Evolutionary conservation across 148 eudicot species (phyloP), one percentile per base, ranked within the genome.

Genomic region (Nyssa sinensis): DNA sequence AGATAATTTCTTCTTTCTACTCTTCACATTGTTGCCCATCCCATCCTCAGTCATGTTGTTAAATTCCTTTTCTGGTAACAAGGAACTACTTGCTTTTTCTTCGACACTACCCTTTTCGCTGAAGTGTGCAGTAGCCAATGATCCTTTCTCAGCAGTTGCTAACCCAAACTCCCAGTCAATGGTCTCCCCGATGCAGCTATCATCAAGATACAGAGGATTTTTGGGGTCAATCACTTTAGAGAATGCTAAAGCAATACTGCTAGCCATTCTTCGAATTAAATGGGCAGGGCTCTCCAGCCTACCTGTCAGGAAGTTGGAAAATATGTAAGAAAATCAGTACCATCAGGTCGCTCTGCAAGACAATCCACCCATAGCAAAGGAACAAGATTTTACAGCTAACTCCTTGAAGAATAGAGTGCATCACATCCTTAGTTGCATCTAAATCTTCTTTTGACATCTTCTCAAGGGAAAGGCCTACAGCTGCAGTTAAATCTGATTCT

Each of bases 121-220:
- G 67, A 59, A 37, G 62, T 75, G 69, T 62, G 70, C 25, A 41
- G 76, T 53, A 69, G 77, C 51, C 74, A 67, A 32, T 59, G 69
- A 33, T 32, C 69, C 85, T 71, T 85, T 84, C 59, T 75, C 74
- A n/a, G 82, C 58, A 69, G 79, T 73, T 31, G 83, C 82, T 75
- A 82, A 67, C 65, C 97, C 97, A 78, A 95, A 95, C 62, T 95
- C 96, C 98, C 97, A 95, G 76, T 90, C 96, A 81, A 92, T 74
- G n/a, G 77, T 72, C 60, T 87, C 96, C 66, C 80, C 93, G 69
- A 60, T 83, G 77, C 78, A 77, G 74, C 74, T 81, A 83, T 92
- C 96, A 77, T 90, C 98, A 75, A 95, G 98, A 81, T 86, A 90
- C 75, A 95, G 86, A 73, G 97, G 98, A 85, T 92, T 92, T 16